These are phyloP conservation scores for Casuarina glauca DNA, from an alignment of 306 rosid genomes.

Conservation along the genomic window DNA sequence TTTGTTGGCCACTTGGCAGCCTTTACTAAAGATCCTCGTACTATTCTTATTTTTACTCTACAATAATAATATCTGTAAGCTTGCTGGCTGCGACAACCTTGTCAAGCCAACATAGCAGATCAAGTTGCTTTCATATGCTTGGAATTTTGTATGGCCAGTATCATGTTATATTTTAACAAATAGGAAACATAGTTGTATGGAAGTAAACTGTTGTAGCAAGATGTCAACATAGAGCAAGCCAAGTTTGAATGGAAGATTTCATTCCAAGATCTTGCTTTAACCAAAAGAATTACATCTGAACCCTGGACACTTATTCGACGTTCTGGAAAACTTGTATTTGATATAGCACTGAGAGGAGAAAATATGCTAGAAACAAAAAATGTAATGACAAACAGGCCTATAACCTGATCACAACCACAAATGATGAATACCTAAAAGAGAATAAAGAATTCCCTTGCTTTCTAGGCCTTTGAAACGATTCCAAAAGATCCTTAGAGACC, in stretches of 20 bases:
- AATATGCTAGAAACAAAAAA: constrained; percentile 2
- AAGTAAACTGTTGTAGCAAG: background rate
- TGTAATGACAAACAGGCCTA: constrained; percentile 30
- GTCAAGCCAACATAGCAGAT: too few species aligned
- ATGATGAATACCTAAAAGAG: constrained; percentile 23
- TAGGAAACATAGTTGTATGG: too few species aligned
- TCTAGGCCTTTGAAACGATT: background rate
- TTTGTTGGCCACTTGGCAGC: too few species aligned
- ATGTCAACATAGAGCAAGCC: background rate
- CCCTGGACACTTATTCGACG: constrained; percentile 12
- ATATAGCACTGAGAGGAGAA: background rate
- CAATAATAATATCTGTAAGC: too few species aligned
- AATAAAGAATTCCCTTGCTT: background rate
- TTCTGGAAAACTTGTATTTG: constrained; percentile 11
- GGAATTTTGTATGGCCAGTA: too few species aligned
- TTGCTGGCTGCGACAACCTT: too few species aligned
- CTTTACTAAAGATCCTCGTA: too few species aligned
- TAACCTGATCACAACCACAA: constrained; percentile 37
- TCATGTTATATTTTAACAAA: too few species aligned
- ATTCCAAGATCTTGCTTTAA: constrained; percentile 7
- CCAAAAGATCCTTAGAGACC: background rate
- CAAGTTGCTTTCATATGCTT: too few species aligned
- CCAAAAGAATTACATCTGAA: constrained; percentile 6
- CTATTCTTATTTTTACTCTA: too few species aligned
- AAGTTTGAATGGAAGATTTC: background rate